These are phyloP conservation scores for Castanopsis chinensis DNA, from an alignment of 306 rosid genomes.

Conservation along the genomic window DNA sequence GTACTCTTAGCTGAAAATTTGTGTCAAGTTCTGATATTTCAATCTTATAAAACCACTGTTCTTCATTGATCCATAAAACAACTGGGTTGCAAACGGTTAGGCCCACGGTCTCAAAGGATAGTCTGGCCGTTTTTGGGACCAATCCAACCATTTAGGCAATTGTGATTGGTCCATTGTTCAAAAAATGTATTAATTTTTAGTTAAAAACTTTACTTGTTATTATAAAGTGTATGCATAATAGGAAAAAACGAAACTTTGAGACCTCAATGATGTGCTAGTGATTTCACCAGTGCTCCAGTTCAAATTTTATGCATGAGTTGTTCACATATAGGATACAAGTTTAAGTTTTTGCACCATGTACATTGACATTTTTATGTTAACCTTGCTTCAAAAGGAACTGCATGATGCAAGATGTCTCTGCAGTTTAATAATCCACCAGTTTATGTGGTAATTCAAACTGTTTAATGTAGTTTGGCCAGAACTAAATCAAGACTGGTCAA, in stretches of 20 bases:
- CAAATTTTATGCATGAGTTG: not conserved
- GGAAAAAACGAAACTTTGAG: not conserved
- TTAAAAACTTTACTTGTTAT: not conserved
- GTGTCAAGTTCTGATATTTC: not conserved
- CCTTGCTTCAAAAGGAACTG: not conserved
- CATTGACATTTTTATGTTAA: not conserved
- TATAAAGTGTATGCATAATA: not conserved
- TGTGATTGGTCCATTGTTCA: not conserved
- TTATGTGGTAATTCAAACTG: not conserved
- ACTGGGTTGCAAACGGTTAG: not conserved
- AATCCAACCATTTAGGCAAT: not conserved
- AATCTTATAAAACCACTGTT: not conserved
- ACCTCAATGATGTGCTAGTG: not conserved
- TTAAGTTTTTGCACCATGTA: not conserved
- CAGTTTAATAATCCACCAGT: not conserved
- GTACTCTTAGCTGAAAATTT: not conserved
- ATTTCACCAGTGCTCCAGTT: not conserved
- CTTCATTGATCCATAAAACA: not conserved
- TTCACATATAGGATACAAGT: not conserved
- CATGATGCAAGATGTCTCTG: not conserved
- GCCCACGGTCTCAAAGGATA: too few species aligned
- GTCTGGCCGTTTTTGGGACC: too few species aligned
- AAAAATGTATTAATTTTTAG: not conserved
- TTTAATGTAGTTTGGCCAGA: not conserved
- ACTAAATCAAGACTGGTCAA: not conserved